phyloP scores from a whole-genome alignment of 2,329 filamentous ascomycete species.

The Pseudogymnoascus sp. region DNA sequence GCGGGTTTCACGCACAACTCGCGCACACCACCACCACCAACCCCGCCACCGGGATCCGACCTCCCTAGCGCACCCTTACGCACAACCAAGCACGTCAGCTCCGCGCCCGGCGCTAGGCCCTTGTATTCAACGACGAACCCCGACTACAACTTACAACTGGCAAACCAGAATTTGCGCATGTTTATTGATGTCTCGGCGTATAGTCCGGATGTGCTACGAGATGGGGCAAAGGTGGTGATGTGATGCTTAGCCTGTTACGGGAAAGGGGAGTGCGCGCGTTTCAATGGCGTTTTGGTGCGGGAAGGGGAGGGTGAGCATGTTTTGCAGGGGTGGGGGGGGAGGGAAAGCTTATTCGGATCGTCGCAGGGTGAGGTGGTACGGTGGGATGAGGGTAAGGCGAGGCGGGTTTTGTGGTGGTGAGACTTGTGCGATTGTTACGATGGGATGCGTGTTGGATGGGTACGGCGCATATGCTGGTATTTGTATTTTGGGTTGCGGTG shows the following conservation, averaged over 20 bases:
- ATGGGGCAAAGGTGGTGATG: not conserved
- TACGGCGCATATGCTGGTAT: not conserved
- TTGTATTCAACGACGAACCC: not conserved
- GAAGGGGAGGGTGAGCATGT: not conserved
- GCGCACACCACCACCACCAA: not conserved
- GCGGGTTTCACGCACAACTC: constrained; percentile 1
- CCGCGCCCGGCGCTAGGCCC: not conserved
- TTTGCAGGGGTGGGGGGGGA: not conserved
- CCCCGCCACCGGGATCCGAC: not conserved
- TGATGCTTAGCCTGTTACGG: not conserved
- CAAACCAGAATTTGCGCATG: not conserved
- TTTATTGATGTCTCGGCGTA: not conserved
- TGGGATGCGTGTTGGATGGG: not conserved
- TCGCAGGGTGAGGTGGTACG: not conserved
- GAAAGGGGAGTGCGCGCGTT: not conserved
- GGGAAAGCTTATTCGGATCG: not conserved
- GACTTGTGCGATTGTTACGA: not conserved
- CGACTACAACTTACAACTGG: no score
- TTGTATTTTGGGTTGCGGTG: not conserved
- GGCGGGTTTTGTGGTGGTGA: not conserved
- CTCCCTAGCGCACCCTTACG: not conserved
- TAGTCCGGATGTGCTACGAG: not conserved
- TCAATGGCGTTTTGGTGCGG: not conserved
- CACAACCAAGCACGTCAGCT: not conserved
- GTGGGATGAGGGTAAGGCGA: not conserved